A percentile compares a stretch with the other conserved stretches of the same genome.
Conservation (phyloP, 768 basidiomycete genomes). For the Leccinum barrowsii region DNA sequence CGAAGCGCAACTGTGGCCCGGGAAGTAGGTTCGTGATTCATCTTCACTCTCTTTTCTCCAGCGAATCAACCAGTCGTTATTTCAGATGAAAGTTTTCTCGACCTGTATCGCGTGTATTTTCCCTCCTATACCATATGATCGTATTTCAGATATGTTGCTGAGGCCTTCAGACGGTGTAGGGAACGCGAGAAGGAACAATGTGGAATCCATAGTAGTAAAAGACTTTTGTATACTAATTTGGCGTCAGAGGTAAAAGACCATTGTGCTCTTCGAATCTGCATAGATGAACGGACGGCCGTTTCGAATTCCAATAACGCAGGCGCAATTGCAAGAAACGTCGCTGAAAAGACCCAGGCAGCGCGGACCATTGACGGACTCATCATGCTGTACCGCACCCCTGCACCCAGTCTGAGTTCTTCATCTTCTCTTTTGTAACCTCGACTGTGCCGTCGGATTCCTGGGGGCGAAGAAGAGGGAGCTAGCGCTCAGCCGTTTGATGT, state of each 20-base stretch:
- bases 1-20: conserved; percentile 73
- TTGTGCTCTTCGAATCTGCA: too few relatives aligned
- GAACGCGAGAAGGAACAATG: too few relatives aligned
- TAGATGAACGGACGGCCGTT: too few relatives aligned
- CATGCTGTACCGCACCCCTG: too few relatives aligned
- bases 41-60: background rate
- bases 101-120: conserved; percentile 6
- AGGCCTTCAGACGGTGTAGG: too few relatives aligned
- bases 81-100: conserved; percentile 63
- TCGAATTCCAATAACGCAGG: too few relatives aligned
- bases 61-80: background rate
- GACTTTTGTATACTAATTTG: too few relatives aligned
- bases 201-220: too few relatives aligned
- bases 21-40: conserved; percentile 42
- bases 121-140: background rate
- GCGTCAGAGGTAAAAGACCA: too few relatives aligned
- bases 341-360: too few relatives aligned
- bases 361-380: background rate
- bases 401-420: too few relatives aligned
- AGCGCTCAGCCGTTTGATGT: background rate
- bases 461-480: background rate
- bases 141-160: background rate
- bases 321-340: too few relatives aligned
- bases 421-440: background rate
- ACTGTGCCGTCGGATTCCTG: background rate